Conservation (phyloP, 352 stramenopile species). For the Phytopythium oedochilum region DNA sequence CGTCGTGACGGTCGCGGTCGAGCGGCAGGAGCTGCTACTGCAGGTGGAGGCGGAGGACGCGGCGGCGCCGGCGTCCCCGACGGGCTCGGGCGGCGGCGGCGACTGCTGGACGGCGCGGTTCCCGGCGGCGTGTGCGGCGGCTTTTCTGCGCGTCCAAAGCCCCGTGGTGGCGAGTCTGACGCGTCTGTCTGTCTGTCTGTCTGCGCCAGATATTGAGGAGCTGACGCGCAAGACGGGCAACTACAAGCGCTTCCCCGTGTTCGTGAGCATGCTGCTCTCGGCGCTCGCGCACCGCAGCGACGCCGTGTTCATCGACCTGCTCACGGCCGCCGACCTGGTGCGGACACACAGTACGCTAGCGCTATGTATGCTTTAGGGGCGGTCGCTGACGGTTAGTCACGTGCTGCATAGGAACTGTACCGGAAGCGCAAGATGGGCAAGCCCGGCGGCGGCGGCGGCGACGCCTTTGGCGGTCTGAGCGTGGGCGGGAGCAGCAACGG, state of each 20-base stretch:
- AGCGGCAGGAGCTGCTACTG: slow-evolving; percentile 51
- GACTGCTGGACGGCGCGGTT: slow-evolving; percentile 66
- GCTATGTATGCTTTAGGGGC: not conserved
- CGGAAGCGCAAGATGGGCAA: slow-evolving; percentile 64
- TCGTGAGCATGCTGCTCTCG: slow-evolving; percentile 91
- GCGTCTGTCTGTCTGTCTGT: not conserved
- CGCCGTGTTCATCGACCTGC: slow-evolving; percentile 88
- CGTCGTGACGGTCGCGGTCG: slow-evolving; percentile 62
- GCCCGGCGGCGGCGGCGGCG: not conserved
- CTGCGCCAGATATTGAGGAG: slow-evolving; percentile 75
- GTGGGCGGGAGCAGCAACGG: slow-evolving; percentile 1
- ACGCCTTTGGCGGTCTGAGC: not conserved
- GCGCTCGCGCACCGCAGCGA: slow-evolving; percentile 73
- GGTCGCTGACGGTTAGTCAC: not conserved
- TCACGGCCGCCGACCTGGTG: slow-evolving; percentile 87
- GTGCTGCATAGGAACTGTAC: slow-evolving; percentile 55
- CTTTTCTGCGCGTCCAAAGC: not conserved
- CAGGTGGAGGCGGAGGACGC: slow-evolving; percentile 63
- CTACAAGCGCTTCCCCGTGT: slow-evolving; percentile 90
- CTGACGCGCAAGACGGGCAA: slow-evolving; percentile 93
- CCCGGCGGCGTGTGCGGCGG: slow-evolving; percentile 28
- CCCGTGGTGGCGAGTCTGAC: not conserved
- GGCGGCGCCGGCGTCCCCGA: not conserved
- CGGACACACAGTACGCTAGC: not conserved
- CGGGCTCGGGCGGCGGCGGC: not conserved